These are phyloP conservation scores for Ganoderma sinense DNA, from an alignment of 1,284 basidiomycete species.

Conservation along the genomic window DNA sequence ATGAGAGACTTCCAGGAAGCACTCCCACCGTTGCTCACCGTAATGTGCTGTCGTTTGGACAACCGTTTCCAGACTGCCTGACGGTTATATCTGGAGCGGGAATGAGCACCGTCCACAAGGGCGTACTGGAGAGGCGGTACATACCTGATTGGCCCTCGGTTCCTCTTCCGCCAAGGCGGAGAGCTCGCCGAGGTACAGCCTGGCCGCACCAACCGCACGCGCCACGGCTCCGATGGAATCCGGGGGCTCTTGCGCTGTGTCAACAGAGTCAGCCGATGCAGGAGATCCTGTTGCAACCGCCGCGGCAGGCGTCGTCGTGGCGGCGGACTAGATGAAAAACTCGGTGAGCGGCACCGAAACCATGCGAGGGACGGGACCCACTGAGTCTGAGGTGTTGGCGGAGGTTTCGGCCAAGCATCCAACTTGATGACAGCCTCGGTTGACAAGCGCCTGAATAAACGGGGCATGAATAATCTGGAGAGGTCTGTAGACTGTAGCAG, in stretches of 20 bases:
- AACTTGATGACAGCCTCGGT: not conserved
- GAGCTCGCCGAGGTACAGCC: not conserved
- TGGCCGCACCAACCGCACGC: not conserved
- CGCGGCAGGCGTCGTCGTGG: not conserved
- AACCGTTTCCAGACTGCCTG: not conserved
- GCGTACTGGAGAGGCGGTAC: not conserved
- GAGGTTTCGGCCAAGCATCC: not conserved
- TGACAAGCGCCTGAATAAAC: not conserved
- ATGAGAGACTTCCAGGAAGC: not conserved
- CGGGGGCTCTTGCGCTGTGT: not conserved
- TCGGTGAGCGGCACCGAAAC: not conserved
- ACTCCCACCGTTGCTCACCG: not conserved
- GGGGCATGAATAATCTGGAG: not conserved
- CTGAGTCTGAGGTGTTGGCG: not conserved
- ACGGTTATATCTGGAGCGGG: not conserved
- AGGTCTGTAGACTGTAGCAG: no score
- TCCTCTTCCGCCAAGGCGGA: not conserved
- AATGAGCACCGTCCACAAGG: not conserved
- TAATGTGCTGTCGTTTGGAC: not conserved
- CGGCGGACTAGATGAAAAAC: not conserved
- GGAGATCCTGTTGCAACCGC: not conserved
- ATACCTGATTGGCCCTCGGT: not conserved
- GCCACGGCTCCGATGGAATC: not conserved
- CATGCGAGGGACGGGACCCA: not conserved
- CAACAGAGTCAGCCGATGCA: not conserved